A percentile compares a stretch with the other conserved stretches of the same genome.
Evolutionary conservation across 805 yeast genomes (phyloP).

Genomic region (Myxozyma lipomycoides): DNA sequence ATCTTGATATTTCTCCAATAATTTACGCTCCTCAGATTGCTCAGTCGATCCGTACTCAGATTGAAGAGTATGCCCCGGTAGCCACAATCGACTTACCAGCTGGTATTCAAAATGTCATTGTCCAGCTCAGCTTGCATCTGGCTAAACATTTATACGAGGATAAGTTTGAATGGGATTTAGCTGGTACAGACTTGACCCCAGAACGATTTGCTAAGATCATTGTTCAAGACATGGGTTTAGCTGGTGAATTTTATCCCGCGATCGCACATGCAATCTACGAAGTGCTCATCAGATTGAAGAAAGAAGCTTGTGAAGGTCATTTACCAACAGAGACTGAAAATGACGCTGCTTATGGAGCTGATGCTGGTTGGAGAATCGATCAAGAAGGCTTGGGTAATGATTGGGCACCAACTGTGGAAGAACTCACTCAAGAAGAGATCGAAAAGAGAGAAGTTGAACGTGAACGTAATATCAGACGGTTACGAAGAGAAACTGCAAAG

Average conservation of each 20-base stretch:
- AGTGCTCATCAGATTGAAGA: slow-evolving; percentile 65
- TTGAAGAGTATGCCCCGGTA: slow-evolving; percentile 66
- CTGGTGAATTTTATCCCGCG: slow-evolving; percentile 83
- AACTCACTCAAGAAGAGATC: slow-evolving; percentile 84
- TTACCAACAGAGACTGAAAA: slow-evolving; percentile 50
- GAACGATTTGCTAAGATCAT: slow-evolving; percentile 78
- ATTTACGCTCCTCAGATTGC: slow-evolving; percentile 56
- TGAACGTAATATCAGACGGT: slow-evolving; percentile 83
- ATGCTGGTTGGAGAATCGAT: slow-evolving; percentile 68
- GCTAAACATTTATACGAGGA: slow-evolving; percentile 85
- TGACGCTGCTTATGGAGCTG: slow-evolving; percentile 57
- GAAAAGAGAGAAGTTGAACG: slow-evolving; percentile 93
- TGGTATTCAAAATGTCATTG: slow-evolving; percentile 67
- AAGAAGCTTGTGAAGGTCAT: slow-evolving; percentile 73
- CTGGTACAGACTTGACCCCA: slow-evolving; percentile 54
- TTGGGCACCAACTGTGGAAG: slow-evolving; percentile 88
- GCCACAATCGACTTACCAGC: slow-evolving; percentile 57
- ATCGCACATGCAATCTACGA: slow-evolving; percentile 86
- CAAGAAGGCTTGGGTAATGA: slow-evolving; percentile 69
- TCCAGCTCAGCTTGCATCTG: slow-evolving; percentile 75
- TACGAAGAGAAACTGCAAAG: slow-evolving; percentile 85
- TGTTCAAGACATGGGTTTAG: slow-evolving; percentile 77
- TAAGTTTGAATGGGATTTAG: slow-evolving; percentile 89
- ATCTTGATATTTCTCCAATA: slow-evolving; percentile 70
- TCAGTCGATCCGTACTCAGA: slow-evolving; percentile 69